phyloP scores from a whole-genome alignment of 1,139 yeast genomes.

The Suhomyces yuchorum region DNA sequence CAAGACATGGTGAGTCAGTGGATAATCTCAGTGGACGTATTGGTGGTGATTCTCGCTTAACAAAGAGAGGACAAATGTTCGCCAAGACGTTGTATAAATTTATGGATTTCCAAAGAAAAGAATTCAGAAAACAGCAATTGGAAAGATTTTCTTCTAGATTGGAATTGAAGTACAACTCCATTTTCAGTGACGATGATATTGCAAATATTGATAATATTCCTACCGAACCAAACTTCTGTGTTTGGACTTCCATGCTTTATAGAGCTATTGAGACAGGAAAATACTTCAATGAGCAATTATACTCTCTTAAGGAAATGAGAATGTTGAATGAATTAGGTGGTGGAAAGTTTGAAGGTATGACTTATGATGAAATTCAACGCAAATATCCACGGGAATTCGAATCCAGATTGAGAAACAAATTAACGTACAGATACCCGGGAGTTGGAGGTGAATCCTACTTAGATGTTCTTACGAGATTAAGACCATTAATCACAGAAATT shows the following conservation, averaged over 20 bases:
- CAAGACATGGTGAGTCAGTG: constrained; percentile 89
- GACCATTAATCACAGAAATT: constrained; percentile 89
- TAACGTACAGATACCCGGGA: constrained; percentile 89
- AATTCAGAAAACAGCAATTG: constrained; percentile 67
- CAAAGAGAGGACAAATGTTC: constrained; percentile 76
- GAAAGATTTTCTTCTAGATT: constrained; percentile 50
- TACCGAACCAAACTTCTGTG: constrained; percentile 73
- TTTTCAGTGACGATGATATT: constrained; percentile 30
- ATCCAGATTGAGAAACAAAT: constrained; percentile 71
- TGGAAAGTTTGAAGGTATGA: constrained; percentile 80
- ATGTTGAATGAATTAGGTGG: constrained; percentile 94
- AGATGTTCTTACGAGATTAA: constrained; percentile 86
- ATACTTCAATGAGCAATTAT: constrained; percentile 69
- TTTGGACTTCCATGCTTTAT: constrained; percentile 88
- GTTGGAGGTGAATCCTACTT: constrained; percentile 96
- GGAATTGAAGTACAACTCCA: constrained; percentile 42
- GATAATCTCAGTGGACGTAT: constrained; percentile 83
- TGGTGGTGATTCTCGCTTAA: constrained; percentile 89
- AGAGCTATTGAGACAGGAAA: constrained; percentile 80
- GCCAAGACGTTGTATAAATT: constrained; percentile 72
- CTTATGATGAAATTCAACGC: constrained; percentile 59
- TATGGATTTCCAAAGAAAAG: constrained; percentile 69
- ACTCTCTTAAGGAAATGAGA: constrained; percentile 83
- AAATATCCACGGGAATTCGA: constrained; percentile 77
- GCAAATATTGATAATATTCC: constrained; percentile 42